phyloP scores from a whole-genome alignment of 352 stramenopile genomes.

The Pythium vanterpoolii region DNA sequence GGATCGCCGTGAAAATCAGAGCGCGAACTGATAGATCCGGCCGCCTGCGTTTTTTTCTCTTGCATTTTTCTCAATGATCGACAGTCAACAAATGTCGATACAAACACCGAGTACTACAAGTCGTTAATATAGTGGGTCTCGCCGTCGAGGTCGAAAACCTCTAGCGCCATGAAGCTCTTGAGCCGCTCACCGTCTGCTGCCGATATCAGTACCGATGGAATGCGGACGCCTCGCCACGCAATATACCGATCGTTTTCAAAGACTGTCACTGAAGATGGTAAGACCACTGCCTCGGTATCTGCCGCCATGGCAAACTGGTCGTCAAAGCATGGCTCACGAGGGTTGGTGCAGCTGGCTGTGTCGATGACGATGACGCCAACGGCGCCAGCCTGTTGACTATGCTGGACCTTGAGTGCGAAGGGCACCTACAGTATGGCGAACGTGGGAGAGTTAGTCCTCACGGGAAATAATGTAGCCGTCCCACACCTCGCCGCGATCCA shows the following conservation, averaged over 20 bases:
- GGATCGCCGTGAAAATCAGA: too few species aligned
- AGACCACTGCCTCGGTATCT: neutral
- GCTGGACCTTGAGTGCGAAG: constrained; percentile 14
- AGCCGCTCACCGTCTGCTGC: constrained; percentile 14
- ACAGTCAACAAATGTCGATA: too few species aligned
- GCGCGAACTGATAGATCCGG: too few species aligned
- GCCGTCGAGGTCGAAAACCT: constrained; percentile 5
- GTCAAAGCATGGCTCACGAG: constrained; percentile 1
- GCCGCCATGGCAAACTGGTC: neutral
- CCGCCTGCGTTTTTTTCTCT: too few species aligned
- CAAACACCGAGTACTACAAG: too few species aligned
- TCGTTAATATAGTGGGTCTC: constrained; percentile 10
- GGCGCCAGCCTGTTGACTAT: constrained; percentile 9
- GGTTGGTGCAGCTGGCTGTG: neutral
- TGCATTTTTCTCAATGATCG: too few species aligned
- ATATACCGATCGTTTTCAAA: neutral
- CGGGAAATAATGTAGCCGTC: neutral
- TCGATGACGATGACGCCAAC: constrained; percentile 12
- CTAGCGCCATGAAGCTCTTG: constrained; percentile 10
- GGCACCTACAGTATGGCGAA: constrained; percentile 2
- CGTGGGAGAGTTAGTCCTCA: neutral
- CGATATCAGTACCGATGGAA: constrained; percentile 12
- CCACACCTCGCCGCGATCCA: constrained; percentile 12
- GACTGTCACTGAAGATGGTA: neutral
- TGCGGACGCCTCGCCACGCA: constrained; percentile 6